Conservation (phyloP, 495 filamentous ascomycete species). For the Coniosporium apollinis region DNA sequence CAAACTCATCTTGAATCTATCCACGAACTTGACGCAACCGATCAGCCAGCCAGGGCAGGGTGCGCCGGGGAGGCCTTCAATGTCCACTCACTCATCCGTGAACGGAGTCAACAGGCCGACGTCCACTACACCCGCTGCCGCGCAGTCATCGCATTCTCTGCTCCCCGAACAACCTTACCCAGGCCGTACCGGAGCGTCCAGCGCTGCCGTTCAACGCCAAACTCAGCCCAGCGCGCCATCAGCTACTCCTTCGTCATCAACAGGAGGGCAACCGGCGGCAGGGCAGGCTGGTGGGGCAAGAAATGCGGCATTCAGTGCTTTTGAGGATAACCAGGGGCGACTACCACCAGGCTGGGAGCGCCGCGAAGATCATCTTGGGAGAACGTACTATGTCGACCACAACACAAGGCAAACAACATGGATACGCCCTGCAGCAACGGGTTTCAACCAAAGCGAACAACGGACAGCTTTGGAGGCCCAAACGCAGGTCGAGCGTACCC, state of each 20-base stretch:
- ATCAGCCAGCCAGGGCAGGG: constrained; percentile 18
- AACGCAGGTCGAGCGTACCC: constrained; percentile 75
- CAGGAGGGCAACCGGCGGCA: constrained; percentile 9
- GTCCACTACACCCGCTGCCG: constrained; percentile 13
- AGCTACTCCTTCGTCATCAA: constrained; percentile 14
- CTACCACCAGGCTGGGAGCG: constrained; percentile 92
- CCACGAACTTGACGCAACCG: constrained; percentile 60
- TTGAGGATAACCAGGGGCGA: constrained; percentile 86
- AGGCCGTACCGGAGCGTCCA: constrained; percentile 8
- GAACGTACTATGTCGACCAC: constrained; percentile 99
- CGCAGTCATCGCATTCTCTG: constrained; percentile 18
- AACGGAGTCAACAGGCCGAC: constrained; percentile 12
- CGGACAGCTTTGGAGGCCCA: constrained; percentile 67
- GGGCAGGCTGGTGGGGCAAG: background rate
- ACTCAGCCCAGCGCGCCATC: constrained; percentile 15
- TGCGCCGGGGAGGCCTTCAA: constrained; percentile 14
- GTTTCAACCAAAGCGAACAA: constrained; percentile 66
- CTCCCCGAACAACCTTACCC: constrained; percentile 14
- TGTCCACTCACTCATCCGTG: constrained; percentile 18
- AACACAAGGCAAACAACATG: constrained; percentile 95
- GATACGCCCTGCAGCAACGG: constrained; percentile 66
- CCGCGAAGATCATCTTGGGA: constrained; percentile 84
- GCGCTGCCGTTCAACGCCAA: constrained; percentile 4
- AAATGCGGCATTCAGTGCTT: constrained; percentile 49
- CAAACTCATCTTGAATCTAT: constrained; percentile 89